Evolutionary conservation across 192 early-diverging fungal genomes (phyloP).

Genomic region (Entomortierella chlamydospora): DNA sequence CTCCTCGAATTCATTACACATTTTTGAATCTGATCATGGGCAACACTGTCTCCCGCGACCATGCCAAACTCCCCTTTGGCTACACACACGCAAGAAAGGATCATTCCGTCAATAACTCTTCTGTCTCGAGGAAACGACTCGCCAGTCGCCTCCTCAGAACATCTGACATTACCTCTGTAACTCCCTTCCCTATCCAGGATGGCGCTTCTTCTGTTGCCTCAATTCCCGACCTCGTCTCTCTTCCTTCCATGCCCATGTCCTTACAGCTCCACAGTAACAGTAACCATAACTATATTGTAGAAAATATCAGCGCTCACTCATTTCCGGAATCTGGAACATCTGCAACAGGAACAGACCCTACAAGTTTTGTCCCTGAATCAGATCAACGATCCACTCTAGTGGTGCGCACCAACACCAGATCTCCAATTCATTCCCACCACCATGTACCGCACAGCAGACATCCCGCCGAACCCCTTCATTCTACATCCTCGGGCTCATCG

Average conservation of each 20-base stretch:
- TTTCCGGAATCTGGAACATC: constrained; percentile 42
- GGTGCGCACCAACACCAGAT: too few species aligned
- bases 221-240: constrained; percentile 12
- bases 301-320: background rate
- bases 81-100: constrained; percentile 55
- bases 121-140: constrained; percentile 33
- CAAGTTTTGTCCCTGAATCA: constrained; percentile 12
- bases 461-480: background rate
- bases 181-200: constrained; percentile 44
- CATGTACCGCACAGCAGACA: background rate
- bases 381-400: too few species aligned
- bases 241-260: background rate
- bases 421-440: too few species aligned
- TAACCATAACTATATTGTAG: background rate
- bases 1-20: background rate
- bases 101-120: constrained; percentile 43
- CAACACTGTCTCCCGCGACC: constrained; percentile 57
- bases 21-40: constrained; percentile 59
- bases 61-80: constrained; percentile 64
- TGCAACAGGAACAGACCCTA: too few species aligned
- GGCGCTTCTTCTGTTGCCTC: constrained; percentile 3
- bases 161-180: constrained; percentile 40
- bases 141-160: constrained; percentile 34
- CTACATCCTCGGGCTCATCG: constrained; percentile 18
- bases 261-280: background rate